Base-by-base conservation (phyloP, 768 basidiomycete genomes). In the Austroboletus festivus region DNA sequence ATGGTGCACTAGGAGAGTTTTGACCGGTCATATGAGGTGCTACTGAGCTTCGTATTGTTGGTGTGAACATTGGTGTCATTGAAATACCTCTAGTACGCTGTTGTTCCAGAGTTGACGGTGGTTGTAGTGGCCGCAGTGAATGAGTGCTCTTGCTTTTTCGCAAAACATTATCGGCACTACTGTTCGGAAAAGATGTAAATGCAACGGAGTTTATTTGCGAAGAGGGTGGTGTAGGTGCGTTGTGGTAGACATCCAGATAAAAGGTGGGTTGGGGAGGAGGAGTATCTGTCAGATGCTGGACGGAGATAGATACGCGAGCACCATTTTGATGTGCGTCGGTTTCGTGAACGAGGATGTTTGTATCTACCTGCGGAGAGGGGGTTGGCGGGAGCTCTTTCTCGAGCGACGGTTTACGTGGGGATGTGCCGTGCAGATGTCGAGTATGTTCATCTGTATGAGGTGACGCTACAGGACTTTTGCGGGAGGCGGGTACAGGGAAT, bases 241-340 rank as follows among this genome's bases (percentile, higher is more conserved):
- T 70, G 55, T 77, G 79, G 35, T 82, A 74, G 26, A 83, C 69
- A 40, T 83, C 81, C 22, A 86, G 59, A 26, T 81, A 82, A 23
- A 83, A 60, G 2, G 78, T 70, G 24, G 85, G 77, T 35, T 80
- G 83, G 18, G 78, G 68, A 28, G 78, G 68, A 28, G 77, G 75
- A 23, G 73, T 50, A 20, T 47, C 51, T 31, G 50, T 24, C 15
- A 18, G 46, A 42, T 46, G 50, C 20, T 65, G 65, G 41, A 56
- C 44, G 28, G 61, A 46, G n/a, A 54, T 49, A 26, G 55, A 53
- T 47, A 46, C 48, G 13, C 44, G 51, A 8, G 50, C 30, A 41
- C 51, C 57, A 21, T 54, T 39, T 33, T 19, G 47, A 38, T 30
- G 33, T 41, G 44, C 46, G 18, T 42, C 33, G 8, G 39, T 44